Conservation (phyloP, 2,329 filamentous ascomycete genomes). For the Penicillium sp. region DNA sequence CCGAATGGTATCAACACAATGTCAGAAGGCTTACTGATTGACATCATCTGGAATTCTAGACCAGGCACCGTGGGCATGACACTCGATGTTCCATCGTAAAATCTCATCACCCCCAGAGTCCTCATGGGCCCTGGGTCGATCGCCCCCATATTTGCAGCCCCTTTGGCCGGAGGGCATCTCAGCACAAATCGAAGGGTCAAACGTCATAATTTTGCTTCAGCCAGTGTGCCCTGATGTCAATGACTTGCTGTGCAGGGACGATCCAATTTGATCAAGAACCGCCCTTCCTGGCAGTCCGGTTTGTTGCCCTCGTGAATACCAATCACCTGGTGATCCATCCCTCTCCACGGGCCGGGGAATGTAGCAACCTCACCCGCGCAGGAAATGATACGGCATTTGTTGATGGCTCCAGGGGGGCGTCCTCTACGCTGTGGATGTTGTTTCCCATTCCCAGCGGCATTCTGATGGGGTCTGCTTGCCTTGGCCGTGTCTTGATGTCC, state of each 20-base stretch:
- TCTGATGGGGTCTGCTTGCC: conserved; percentile 14
- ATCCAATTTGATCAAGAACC: conserved; percentile 2
- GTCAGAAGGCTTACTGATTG: not conserved
- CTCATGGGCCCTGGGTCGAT: not conserved
- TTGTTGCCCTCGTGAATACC: conserved; percentile 16
- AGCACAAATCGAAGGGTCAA: not conserved
- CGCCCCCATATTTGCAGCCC: conserved; percentile 10
- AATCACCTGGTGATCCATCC: conserved; percentile 15
- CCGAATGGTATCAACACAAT: not conserved
- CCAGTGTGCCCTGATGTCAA: not conserved
- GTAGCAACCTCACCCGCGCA: conserved; percentile 13
- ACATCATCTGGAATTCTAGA: conserved; percentile 17
- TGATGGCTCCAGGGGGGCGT: conserved; percentile 10
- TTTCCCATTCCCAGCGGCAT: conserved; percentile 25
- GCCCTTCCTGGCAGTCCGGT: conserved; percentile 9
- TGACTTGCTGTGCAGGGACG: not conserved
- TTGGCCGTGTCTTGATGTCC: not conserved
- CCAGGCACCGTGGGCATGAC: not conserved
- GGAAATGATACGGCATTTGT: conserved; percentile 10
- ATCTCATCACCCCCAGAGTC: not conserved
- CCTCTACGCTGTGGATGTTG: not conserved
- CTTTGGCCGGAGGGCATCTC: not conserved
- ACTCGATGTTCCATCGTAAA: not conserved
- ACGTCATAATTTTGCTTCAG: not conserved
- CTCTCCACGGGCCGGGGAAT: conserved; percentile 16